phyloP scores from a whole-genome alignment of 2,329 filamentous ascomycete species.

The Paramyrothecium roridum region DNA sequence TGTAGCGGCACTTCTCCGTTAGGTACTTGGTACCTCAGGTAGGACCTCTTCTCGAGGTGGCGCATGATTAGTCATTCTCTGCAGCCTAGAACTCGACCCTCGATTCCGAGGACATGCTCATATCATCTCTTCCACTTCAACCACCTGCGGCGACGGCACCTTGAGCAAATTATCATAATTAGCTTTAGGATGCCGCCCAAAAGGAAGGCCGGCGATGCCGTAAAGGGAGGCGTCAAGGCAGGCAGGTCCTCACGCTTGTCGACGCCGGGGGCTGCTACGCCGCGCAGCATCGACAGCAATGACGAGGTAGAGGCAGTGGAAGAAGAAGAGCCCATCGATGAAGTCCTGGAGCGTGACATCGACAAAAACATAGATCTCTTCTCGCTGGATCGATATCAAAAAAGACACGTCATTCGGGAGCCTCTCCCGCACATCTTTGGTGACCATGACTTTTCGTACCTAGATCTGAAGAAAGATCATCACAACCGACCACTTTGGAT shows the following conservation, averaged over 20 bases:
- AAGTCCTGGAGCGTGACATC: slow-evolving; percentile 50
- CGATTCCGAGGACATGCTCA: background rate
- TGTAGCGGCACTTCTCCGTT: no score
- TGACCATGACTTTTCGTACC: slow-evolving; percentile 72
- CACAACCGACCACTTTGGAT: slow-evolving; percentile 91
- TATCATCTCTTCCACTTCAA: background rate
- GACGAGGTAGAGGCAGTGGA: slow-evolving; percentile 43
- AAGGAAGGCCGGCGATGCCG: slow-evolving; percentile 58
- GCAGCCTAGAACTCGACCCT: background rate
- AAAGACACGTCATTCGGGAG: slow-evolving; percentile 38
- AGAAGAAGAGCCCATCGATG: slow-evolving; percentile 48
- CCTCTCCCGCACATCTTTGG: slow-evolving; percentile 44
- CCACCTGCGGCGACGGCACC: background rate
- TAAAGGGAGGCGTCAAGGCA: slow-evolving; percentile 48
- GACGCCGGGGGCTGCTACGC: slow-evolving; percentile 59
- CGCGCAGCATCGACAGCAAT: slow-evolving; percentile 53
- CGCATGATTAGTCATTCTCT: background rate
- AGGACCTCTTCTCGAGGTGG: no score
- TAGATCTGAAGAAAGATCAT: slow-evolving; percentile 84
- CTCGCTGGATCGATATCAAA: slow-evolving; percentile 49
- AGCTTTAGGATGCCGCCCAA: slow-evolving; percentile 60
- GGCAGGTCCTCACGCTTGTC: slow-evolving; percentile 55
- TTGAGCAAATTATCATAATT: background rate
- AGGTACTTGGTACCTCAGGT: no score
- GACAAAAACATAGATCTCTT: slow-evolving; percentile 60